Evolutionary conservation across 495 filamentous ascomycete species (phyloP), one percentile per base, ranked within the genome.

Genomic region (Pseudoneurospora amorphoporcata): DNA sequence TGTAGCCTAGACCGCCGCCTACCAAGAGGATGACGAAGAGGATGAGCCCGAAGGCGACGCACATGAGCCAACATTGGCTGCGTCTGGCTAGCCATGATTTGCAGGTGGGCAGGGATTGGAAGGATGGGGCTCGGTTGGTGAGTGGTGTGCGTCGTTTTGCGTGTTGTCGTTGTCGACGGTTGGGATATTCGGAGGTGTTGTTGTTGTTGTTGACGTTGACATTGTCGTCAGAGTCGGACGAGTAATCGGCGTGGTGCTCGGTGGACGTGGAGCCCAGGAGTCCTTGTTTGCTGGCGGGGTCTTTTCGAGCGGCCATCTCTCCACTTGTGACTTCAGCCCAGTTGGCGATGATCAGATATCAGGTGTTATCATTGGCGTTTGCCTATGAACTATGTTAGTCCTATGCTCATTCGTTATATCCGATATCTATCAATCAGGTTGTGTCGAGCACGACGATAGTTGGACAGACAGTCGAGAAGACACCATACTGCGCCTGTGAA

Each of bases 1-100:
- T 82, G 76, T 82, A 85, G 6, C 79, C 79, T 29, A 84, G 82
- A 43, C 77, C 79, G 4, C 83, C 83, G 9, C 81, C 80, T 5
- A 78, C 79, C 19, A 76, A 77, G 6, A 86, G 75, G 10, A 82
- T 39, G 7, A 83, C 42, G 79, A 80, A 81, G 23, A 80, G 43
- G 35, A 75, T 72, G 2, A 74, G 73, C n/a, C 81, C 72, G 6
- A 79, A 61, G 68, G 68, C 38, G 12, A 82, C 39, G 42, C 76
- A 39, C 17, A 78, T 72, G 40, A 83, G 72, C 71, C 81, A 84
- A 74, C 77, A 79, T 2, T 79, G 80, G 73, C 77, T 81, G 76
- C 77, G 77, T 5, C 79, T 75, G 7, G 81, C 78, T 17, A 80
- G 74, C 19, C 69, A 73, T 12, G 76, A 74, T 37, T 73, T 71